Conservation (phyloP, 331 rosid species). For the Telfairia occidentalis region DNA sequence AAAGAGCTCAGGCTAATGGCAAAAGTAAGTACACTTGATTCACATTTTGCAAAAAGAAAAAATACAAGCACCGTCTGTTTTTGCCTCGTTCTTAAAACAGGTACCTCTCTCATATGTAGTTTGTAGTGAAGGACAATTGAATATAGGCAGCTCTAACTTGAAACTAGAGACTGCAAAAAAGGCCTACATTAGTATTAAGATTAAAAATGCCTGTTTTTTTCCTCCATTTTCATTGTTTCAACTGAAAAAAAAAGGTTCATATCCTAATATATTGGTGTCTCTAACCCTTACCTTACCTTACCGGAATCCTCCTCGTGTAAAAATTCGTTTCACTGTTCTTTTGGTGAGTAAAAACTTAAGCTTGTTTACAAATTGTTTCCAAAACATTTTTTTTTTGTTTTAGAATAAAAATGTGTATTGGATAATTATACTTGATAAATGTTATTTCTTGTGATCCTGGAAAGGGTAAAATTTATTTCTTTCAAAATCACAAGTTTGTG, state of each 20-base stretch:
- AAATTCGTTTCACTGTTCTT: neutral
- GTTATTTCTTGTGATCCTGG: no score
- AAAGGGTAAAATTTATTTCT: no score
- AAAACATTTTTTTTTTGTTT: neutral
- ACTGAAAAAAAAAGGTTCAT: neutral
- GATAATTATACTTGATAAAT: neutral
- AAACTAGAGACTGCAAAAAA: neutral
- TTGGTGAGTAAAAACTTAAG: neutral
- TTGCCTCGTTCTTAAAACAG: neutral
- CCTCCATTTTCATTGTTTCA: neutral
- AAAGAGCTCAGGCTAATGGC: slow-evolving; percentile 71
- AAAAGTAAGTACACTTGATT: slow-evolving; percentile 38
- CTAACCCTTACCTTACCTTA: neutral
- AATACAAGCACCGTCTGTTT: neutral
- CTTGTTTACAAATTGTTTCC: neutral
- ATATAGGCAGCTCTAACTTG: neutral
- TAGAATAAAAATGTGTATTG: neutral
- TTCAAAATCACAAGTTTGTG: no score
- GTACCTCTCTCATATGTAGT: neutral
- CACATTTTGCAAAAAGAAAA: neutral
- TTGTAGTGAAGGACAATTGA: neutral
- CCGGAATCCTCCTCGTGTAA: neutral
- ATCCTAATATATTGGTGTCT: neutral
- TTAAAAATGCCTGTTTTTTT: neutral
- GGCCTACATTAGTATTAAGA: neutral